These are phyloP conservation scores for Didymella exigua DNA, from an alignment of 2,329 filamentous ascomycete genomes.

Conservation along the genomic window DNA sequence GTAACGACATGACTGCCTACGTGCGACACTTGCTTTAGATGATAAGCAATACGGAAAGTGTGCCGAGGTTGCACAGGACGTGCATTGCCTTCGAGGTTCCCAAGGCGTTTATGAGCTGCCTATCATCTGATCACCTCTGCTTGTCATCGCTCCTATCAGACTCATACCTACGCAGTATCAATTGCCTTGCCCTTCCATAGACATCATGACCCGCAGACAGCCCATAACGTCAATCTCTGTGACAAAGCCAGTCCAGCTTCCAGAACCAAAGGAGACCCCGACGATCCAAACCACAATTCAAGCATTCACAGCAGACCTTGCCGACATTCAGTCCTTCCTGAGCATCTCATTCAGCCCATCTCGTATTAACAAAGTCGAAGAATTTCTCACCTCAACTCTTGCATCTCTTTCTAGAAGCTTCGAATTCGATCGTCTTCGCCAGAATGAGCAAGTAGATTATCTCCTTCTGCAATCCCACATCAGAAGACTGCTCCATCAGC, in stretches of 20 bases:
- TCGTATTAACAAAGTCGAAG: conserved; percentile 1
- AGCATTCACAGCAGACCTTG: conserved; percentile 5
- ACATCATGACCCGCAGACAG: conserved; percentile 3
- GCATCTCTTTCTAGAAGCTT: background rate
- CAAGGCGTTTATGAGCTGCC: background rate
- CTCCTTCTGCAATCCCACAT: conserved; percentile 5
- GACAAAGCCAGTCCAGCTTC: background rate
- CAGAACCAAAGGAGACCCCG: conserved; percentile 1
- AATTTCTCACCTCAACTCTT: conserved; percentile 1
- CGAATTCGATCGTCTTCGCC: background rate
- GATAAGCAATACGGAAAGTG: background rate
- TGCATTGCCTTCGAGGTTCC: background rate
- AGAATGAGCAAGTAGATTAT: conserved; percentile 3
- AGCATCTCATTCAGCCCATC: background rate
- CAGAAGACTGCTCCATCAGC: conserved; percentile 1
- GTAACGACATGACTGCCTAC: background rate
- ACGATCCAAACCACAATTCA: conserved; percentile 3
- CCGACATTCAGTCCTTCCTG: conserved; percentile 5
- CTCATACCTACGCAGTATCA: background rate
- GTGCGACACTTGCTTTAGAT: background rate
- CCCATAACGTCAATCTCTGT: background rate
- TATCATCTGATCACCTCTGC: background rate
- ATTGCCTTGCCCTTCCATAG: background rate
- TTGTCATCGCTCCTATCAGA: background rate
- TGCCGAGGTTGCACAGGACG: background rate